Conservation (phyloP, 495 filamentous ascomycete genomes). For the Symbiotaphrina buchneri region DNA sequence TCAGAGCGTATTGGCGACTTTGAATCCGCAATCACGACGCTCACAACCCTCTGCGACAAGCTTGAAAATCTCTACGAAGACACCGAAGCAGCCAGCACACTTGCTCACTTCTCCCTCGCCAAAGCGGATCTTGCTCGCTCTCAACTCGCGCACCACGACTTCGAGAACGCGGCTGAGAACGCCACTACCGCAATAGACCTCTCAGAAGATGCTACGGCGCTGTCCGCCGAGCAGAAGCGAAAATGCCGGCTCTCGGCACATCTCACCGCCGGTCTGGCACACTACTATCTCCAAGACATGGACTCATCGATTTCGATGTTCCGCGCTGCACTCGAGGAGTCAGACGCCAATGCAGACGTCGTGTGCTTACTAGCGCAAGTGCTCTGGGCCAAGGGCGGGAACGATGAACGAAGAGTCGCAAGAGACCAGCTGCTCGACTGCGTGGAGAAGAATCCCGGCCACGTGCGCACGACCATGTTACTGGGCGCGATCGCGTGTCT, state of each 20-base stretch:
- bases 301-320: slow-evolving; percentile 56
- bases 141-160: slow-evolving; percentile 42
- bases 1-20: slow-evolving; percentile 56
- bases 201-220: slow-evolving; percentile 28
- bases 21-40: slow-evolving; percentile 33
- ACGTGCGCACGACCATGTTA: slow-evolving; percentile 55
- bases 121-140: slow-evolving; percentile 71
- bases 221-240: slow-evolving; percentile 25
- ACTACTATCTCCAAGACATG: slow-evolving; percentile 41
- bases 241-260: slow-evolving; percentile 64
- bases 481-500: slow-evolving; percentile 66
- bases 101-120: slow-evolving; percentile 58
- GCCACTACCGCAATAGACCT: slow-evolving; percentile 52
- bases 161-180: slow-evolving; percentile 41
- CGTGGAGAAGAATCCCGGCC: slow-evolving; percentile 45
- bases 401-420: slow-evolving; percentile 49
- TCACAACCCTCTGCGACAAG: slow-evolving; percentile 38
- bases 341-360: slow-evolving; percentile 55
- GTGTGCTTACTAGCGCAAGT: slow-evolving; percentile 77
- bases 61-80: slow-evolving; percentile 68
- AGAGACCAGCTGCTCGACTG: slow-evolving; percentile 60
- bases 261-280: slow-evolving; percentile 62
- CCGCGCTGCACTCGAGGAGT: slow-evolving; percentile 59
- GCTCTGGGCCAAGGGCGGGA: slow-evolving; percentile 72
- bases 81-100: slow-evolving; percentile 46